phyloP scores from a whole-genome alignment of 1,139 yeast genomes.

The Protomyces macrosporus region DNA sequence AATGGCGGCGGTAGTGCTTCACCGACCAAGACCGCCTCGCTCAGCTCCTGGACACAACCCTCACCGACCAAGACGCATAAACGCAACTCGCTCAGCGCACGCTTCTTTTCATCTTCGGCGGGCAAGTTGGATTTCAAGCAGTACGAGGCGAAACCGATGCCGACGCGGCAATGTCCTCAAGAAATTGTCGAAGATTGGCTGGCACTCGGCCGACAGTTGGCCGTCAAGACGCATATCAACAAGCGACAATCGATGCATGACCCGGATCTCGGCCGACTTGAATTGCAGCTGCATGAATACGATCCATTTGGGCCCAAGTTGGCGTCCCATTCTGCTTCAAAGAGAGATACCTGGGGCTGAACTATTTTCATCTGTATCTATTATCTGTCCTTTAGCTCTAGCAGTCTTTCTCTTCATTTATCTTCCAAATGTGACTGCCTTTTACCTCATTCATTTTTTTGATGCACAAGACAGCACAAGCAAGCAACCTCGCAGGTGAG shows the following conservation, averaged over 20 bases:
- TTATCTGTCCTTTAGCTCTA: too few species aligned
- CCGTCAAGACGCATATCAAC: neutral
- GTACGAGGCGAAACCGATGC: neutral
- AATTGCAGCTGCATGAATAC: neutral
- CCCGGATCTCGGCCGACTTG: neutral
- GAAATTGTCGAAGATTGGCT: constrained; percentile 19
- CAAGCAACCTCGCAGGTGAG: too few species aligned
- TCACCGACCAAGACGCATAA: neutral
- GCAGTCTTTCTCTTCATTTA: too few species aligned
- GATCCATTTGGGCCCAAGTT: neutral
- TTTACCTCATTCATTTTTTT: too few species aligned
- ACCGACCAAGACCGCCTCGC: neutral
- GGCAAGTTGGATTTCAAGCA: neutral
- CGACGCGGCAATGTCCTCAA: neutral
- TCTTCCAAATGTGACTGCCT: too few species aligned
- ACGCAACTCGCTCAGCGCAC: neutral
- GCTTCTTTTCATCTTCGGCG: neutral
- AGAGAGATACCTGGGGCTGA: too few species aligned
- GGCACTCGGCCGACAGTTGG: neutral
- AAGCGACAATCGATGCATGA: neutral
- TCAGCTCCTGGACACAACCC: neutral
- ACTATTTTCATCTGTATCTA: too few species aligned
- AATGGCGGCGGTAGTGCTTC: neutral
- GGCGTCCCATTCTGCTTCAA: too few species aligned
- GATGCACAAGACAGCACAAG: too few species aligned